Base-by-base conservation (phyloP, 345 rosid genomes). In the Ceriops tagal region DNA sequence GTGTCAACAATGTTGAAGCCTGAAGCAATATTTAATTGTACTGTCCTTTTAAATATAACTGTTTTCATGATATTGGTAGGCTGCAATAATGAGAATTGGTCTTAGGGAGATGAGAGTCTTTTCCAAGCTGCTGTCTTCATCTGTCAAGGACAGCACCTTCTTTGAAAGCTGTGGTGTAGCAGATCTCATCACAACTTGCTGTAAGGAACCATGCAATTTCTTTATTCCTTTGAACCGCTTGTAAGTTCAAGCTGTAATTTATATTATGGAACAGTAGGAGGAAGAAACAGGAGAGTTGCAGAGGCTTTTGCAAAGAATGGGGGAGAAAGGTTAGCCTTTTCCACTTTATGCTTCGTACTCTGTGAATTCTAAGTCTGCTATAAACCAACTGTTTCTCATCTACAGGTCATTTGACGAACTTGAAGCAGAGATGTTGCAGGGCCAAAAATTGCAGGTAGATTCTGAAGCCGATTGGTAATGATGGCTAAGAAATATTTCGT, bases 131-230 rank as follows among this genome's bases (percentile, higher is more conserved):
- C 62, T 90, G 80, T 95, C 88, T 81, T 81, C 96, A 22, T 88
- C 97, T 16, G 96, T 92, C 68, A 84, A 85, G 77, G 96, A 90
- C 81, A 84, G 78, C 77, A 90, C 96, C 71, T 90, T 89, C 88
- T 90, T 92, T 43, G 99, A 92, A 81, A 95, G 99, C 83, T 92
- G 96, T 13, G 99, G 99, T 20, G 91, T 92, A 37, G 96, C 99
- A 66, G 97, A 95, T 79, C 81, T 95, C 66, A 88, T 92, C 77
- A 92, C 96, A 31, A 95, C 97, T 67, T 90, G 96, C 87, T 79
- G 97, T 90, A 88, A 87, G 92, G 47, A 75, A 75, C 74, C 62
- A 18, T 53, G 51, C 35, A 11, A 66, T 63, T 34, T 65, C n/a
- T 53, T 58, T 27, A 21, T 66, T 74, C 34, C 61, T 61, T 28